Base-by-base conservation (phyloP, 73 alveolate genomes). In the Symbiodinium pilosum region DNA sequence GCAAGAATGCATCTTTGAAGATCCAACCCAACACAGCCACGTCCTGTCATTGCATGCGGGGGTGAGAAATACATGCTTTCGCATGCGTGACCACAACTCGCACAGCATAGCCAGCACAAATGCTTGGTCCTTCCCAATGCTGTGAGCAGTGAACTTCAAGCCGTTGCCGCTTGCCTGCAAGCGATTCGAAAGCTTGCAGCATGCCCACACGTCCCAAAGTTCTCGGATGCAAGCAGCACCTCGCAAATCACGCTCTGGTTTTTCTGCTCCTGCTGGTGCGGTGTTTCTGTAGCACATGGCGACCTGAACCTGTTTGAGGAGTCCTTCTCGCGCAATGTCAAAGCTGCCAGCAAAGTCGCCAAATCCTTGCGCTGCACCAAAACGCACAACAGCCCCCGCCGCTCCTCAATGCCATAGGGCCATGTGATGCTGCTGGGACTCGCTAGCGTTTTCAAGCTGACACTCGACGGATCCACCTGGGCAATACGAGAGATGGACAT, bases 121-220 rank as follows among this genome's bases (percentile, higher is more conserved):
- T 9, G 18, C 44, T 30, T n/a, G n/a, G 95, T 88, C 97, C 88
- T 91, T 91, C 44, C 97, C 97, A 69, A 73, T 86, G 40, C 97
- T 91, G 32, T 91, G 97, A 69, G 97, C 97, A 30, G 97, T 91
- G 87, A 91, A 91, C 77, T 91, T 91, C 97, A 91, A 91, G n/a
- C 97, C 97, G 16, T 91, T 68, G 26, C 43, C 86, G 34, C 95
- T 88, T 18, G 95, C 95, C 95, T 88, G 38, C n/a, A n/a, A n/a
- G n/a, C n/a, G n/a, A n/a, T n/a, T n/a, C n/a, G n/a, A n/a, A n/a
- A n/a, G n/a, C n/a, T n/a, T n/a, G n/a, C n/a, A n/a, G n/a, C n/a
- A n/a, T n/a, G n/a, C n/a, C n/a, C n/a, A n/a, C n/a, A n/a, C n/a
- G n/a, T n/a, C n/a, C n/a, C n/a, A n/a, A n/a, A n/a, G 30, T 5